phyloP scores from a whole-genome alignment of 345 rosid genomes.

The Ricinus communis region DNA sequence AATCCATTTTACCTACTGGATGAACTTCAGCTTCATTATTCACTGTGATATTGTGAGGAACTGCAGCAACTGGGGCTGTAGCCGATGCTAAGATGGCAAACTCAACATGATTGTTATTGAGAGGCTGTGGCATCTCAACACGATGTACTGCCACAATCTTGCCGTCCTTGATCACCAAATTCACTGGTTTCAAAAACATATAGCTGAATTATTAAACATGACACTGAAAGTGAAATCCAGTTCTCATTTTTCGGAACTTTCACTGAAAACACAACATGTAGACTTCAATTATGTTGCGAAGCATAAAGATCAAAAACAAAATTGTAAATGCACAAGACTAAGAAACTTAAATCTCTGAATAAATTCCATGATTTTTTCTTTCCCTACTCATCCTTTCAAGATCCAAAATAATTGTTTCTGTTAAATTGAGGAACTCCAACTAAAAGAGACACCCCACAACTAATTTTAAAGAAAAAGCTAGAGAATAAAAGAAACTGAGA shows the following conservation, averaged over 20 bases:
- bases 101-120: conserved; percentile 16
- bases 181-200: conserved; percentile 21
- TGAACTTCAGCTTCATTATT: conserved; percentile 17
- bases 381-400: no score
- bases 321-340: no score
- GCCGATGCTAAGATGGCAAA: conserved; percentile 30
- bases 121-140: conserved; percentile 8
- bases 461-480: no score
- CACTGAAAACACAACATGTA: neutral
- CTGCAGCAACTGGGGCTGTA: conserved; percentile 15
- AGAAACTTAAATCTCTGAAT: no score
- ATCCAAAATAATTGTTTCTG: no score
- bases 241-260: neutral
- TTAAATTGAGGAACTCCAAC: no score
- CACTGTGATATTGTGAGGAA: conserved; percentile 18
- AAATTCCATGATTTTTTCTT: no score
- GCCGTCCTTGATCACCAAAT: conserved; percentile 32
- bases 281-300: no score
- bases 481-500: no score
- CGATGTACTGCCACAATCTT: conserved; percentile 15
- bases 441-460: no score
- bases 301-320: no score
- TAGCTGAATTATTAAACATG: neutral
- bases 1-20: conserved; percentile 1
- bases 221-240: neutral